Conservation (phyloP, 208 protist genomes). For the Kentomonas sorsogonicus region DNA sequence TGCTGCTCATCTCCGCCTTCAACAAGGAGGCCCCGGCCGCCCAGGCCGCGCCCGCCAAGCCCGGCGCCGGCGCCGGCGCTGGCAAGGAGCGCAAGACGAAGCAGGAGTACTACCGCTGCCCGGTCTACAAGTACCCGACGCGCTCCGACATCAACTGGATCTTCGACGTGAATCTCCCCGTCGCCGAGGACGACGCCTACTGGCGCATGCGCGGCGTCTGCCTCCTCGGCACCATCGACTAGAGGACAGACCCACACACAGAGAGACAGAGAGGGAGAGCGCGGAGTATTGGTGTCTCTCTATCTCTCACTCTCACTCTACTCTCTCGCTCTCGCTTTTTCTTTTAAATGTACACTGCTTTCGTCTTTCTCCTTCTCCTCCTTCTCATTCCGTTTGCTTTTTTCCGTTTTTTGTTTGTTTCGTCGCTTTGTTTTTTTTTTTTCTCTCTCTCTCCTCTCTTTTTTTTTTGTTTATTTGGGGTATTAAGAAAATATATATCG, state of each 20-base stretch:
- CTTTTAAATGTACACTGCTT: not conserved
- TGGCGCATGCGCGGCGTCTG: slow-evolving; percentile 96
- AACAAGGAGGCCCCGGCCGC: slow-evolving; percentile 80
- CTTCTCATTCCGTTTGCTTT: no score
- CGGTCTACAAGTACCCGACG: slow-evolving; percentile 96
- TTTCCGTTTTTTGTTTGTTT: no score
- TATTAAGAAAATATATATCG: slow-evolving; percentile 1
- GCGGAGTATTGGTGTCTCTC: slow-evolving; percentile 7
- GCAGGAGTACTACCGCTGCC: slow-evolving; percentile 95
- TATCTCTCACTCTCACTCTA: slow-evolving; percentile 6
- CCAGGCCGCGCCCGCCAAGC: slow-evolving; percentile 49
- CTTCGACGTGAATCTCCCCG: slow-evolving; percentile 94
- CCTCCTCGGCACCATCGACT: slow-evolving; percentile 83
- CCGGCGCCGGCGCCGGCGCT: slow-evolving; percentile 22
- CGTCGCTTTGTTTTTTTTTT: no score
- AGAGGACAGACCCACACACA: slow-evolving; percentile 12
- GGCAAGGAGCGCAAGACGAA: slow-evolving; percentile 83
- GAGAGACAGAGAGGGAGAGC: slow-evolving; percentile 1
- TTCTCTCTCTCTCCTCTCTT: not conserved
- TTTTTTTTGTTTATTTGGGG: slow-evolving; percentile 2
- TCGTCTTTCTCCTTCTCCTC: no score
- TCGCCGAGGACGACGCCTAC: slow-evolving; percentile 91
- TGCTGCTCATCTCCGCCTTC: slow-evolving; percentile 93
- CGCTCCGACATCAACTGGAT: slow-evolving; percentile 97
- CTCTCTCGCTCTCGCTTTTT: not conserved